Conservation (phyloP, 106 monocot species). For the Apostasia shenzhenica region DNA sequence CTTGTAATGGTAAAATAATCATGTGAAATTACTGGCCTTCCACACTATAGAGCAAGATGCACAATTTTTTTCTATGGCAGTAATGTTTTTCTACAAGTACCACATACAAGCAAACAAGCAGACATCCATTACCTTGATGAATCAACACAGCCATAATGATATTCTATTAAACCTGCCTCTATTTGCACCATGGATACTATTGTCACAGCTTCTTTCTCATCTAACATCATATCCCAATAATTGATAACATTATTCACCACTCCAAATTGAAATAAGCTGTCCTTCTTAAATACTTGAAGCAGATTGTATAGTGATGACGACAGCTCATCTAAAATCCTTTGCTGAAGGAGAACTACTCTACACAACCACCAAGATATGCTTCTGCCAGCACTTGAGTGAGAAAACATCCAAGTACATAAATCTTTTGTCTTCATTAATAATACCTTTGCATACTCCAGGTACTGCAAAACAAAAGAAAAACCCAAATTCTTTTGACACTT, state of each 20-base stretch:
- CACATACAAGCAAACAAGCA: too few relatives aligned
- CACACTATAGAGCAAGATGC: too few relatives aligned
- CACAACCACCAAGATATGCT: conserved; percentile 88
- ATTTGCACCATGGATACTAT: conserved; percentile 58
- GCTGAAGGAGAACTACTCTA: conserved; percentile 65
- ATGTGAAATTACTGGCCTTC: too few relatives aligned
- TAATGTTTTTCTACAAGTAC: too few relatives aligned
- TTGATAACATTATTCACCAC: conserved; percentile 33
- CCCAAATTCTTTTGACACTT: neutral
- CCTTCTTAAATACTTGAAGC: conserved; percentile 42
- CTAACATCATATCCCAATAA: conserved; percentile 58
- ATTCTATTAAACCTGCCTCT: conserved; percentile 72
- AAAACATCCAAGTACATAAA: conserved; percentile 16
- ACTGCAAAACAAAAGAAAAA: conserved; percentile 40
- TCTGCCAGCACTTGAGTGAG: conserved; percentile 21
- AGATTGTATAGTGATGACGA: conserved; percentile 71
- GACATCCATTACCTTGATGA: conserved; percentile 41
- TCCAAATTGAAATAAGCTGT: conserved; percentile 62
- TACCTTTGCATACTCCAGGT: conserved; percentile 61
- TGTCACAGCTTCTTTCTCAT: conserved; percentile 55
- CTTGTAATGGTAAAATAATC: too few relatives aligned
- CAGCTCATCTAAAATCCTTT: conserved; percentile 73
- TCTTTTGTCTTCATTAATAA: conserved; percentile 49
- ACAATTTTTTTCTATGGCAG: too few relatives aligned
- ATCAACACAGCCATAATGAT: conserved; percentile 74